A percentile compares a stretch with the other conserved stretches of the same genome.
These are phyloP conservation scores for Rhizopogon vulgaris DNA, from an alignment of 768 basidiomycete genomes.

Conservation along the genomic window DNA sequence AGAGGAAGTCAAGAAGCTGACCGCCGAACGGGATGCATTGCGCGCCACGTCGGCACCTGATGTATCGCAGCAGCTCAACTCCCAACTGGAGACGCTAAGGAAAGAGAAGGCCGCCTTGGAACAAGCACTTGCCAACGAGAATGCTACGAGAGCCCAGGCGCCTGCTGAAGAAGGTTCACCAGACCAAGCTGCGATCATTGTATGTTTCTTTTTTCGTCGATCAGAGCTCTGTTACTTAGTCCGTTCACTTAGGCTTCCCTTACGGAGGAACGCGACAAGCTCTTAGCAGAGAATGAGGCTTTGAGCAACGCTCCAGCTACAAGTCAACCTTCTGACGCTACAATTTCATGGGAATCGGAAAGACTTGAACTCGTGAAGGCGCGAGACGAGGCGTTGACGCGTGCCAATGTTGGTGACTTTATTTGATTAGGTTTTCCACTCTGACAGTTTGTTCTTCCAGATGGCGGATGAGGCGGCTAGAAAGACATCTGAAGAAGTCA, in stretches of 20 bases:
- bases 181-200: constrained; percentile 26
- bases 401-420: constrained; percentile 42
- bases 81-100: constrained; percentile 30
- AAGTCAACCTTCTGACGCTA: constrained; percentile 23
- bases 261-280: constrained; percentile 52
- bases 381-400: constrained; percentile 54
- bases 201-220: constrained; percentile 11
- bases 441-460: constrained; percentile 18
- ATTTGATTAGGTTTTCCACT: neutral
- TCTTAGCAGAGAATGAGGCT: constrained; percentile 54
- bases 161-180: constrained; percentile 4
- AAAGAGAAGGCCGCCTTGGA: constrained; percentile 34
- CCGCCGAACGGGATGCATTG: constrained; percentile 23
- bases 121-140: constrained; percentile 33
- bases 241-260: constrained; percentile 38
- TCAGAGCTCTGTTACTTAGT: neutral
- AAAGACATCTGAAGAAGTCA: constrained; percentile 39
- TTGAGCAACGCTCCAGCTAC: constrained; percentile 16
- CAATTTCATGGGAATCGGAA: constrained; percentile 50
- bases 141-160: constrained; percentile 19
- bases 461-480: constrained; percentile 36
- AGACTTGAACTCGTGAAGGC: constrained; percentile 51
- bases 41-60: constrained; percentile 13
- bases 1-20: constrained; percentile 22
- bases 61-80: constrained; percentile 23